Evolutionary conservation across 768 basidiomycete species (phyloP), one percentile per base, ranked within the genome.

Genomic region (Macrolepiota fuliginosa): DNA sequence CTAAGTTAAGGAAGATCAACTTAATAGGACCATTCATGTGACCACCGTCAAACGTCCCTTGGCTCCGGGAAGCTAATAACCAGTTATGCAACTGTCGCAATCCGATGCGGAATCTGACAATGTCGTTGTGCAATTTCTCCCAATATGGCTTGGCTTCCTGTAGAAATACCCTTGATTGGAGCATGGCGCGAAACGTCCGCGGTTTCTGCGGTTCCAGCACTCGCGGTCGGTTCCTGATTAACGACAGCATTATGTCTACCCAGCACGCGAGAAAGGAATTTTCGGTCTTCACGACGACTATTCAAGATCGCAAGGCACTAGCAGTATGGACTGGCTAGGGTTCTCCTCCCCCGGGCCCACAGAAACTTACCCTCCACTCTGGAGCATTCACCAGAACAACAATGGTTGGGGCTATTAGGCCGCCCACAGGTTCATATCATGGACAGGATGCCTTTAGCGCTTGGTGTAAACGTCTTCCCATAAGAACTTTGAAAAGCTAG

Each of bases 221-320:
- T 19, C 17, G 4, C 15, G 13, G n/a, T 10, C 24, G 40, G 17
- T 45, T 27, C 55, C 24, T 56, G 25, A 39, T 45, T 39, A 45
- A 24, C 40, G 22, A 45, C 39, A 56, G 24, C 19, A 13, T 58
- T 39, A 19, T 25, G 35, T 27, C 35, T 50, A 39, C 36, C 49
- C 19, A 32, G 29, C 29, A 32, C 47, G 12, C 13, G 29, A 58
- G 35, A 11, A 25, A 22, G 35, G 13, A 39, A 36, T 13, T 49
- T 47, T 49, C 45, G 46, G 47, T 57, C 57, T 58, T 35, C 57
- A 58, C 47, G 47, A 47, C 36, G 36, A 49, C 24, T 58, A 19
- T 46, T 29, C 24, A n/a, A 35, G 32, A 17, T 50, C 15, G 22
- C 17, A 50, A 58, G 46, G 46, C 29, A 12, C n/a, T 10, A 58